Conservation (phyloP, 352 stramenopile genomes). For the Globisporangium rhizosaccharum region DNA sequence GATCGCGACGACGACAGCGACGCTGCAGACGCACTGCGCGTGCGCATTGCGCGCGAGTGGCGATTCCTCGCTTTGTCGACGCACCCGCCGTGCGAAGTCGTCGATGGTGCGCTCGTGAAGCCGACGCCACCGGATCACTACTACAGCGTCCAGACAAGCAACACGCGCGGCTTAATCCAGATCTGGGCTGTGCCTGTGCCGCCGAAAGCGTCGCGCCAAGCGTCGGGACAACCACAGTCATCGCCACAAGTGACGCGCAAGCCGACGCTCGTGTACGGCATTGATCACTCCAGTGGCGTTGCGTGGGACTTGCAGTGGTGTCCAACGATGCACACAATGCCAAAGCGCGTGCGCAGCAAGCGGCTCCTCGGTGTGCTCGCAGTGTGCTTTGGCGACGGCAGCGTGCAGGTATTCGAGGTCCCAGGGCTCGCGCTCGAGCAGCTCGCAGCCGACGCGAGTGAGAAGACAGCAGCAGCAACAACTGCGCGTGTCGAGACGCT, state of each 20-base stretch:
- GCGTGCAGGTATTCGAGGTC: conserved; percentile 62
- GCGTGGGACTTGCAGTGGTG: conserved; percentile 82
- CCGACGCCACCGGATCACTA: conserved; percentile 69
- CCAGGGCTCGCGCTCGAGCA: conserved; percentile 32
- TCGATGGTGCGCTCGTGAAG: conserved; percentile 55
- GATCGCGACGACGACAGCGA: conserved; percentile 2
- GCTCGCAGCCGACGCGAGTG: conserved; percentile 17
- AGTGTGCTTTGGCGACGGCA: conserved; percentile 72
- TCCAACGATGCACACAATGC: conserved; percentile 43
- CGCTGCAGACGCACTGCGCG: neutral
- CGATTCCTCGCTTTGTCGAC: conserved; percentile 55
- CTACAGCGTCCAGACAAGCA: conserved; percentile 41
- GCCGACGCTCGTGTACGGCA: conserved; percentile 62
- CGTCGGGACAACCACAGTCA: too few relatives aligned
- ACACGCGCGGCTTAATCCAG: conserved; percentile 52
- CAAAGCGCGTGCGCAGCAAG: conserved; percentile 9
- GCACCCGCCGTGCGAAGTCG: conserved; percentile 62
- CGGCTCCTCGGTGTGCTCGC: conserved; percentile 57
- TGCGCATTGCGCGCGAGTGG: conserved; percentile 33
- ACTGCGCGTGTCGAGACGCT: conserved; percentile 37
- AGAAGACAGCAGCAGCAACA: neutral
- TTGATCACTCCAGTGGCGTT: conserved; percentile 70
- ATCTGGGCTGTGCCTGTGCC: conserved; percentile 68
- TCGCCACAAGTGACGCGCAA: conserved; percentile 7
- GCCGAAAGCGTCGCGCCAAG: neutral